These are phyloP conservation scores for Ricinus communis DNA, from an alignment of 345 rosid genomes.

Conservation along the genomic window DNA sequence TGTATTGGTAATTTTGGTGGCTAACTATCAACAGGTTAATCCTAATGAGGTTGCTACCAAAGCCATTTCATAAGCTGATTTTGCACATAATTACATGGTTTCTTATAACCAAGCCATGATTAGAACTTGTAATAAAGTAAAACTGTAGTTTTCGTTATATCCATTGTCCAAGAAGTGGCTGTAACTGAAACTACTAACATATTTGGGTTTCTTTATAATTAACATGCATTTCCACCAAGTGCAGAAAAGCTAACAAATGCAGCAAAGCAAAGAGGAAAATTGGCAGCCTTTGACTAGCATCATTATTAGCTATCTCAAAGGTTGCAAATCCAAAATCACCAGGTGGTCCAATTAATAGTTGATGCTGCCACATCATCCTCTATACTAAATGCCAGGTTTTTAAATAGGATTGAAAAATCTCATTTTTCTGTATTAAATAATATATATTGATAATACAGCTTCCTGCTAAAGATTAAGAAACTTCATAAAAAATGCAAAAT, in stretches of 20 bases:
- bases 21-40: neutral
- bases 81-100: neutral
- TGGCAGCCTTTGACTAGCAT: neutral
- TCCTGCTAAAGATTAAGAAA: neutral
- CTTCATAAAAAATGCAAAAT: neutral
- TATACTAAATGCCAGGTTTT: neutral
- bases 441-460: neutral
- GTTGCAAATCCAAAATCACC: neutral
- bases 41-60: neutral
- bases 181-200: neutral
- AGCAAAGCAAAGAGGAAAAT: neutral
- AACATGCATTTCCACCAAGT: neutral
- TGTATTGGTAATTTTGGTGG: too few relatives aligned
- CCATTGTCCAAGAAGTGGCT: neutral
- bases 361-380: neutral
- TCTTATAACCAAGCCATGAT: neutral
- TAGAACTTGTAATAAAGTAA: neutral
- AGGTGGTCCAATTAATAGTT: neutral
- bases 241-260: neutral
- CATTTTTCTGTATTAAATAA: neutral
- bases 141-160: neutral
- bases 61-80: neutral
- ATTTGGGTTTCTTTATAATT: neutral
- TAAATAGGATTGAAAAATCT: neutral
- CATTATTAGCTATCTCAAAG: neutral